Evolutionary conservation across 2,329 filamentous ascomycete species (phyloP).

Genomic region (Calonectria hongkongensis): DNA sequence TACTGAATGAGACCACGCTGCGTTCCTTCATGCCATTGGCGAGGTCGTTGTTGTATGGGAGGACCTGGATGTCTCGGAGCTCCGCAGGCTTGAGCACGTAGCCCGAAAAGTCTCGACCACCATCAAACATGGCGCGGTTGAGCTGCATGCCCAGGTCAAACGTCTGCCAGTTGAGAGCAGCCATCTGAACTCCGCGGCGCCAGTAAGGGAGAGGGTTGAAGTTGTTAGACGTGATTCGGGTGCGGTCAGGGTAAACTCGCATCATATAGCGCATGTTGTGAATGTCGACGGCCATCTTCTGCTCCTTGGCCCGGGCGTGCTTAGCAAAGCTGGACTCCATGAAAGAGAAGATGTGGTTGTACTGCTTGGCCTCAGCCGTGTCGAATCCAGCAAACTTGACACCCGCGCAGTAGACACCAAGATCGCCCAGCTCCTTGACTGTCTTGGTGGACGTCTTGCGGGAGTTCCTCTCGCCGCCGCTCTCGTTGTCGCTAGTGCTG

Average conservation of each 20-base stretch:
- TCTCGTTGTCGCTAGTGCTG: slow-evolving; percentile 88
- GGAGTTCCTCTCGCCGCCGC: slow-evolving; percentile 74
- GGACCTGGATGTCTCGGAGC: slow-evolving; percentile 82
- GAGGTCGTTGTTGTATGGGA: slow-evolving; percentile 69
- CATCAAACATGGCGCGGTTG: slow-evolving; percentile 98
- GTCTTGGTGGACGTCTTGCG: slow-evolving; percentile 89
- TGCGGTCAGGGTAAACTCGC: slow-evolving; percentile 92
- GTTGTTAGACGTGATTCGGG: slow-evolving; percentile 90
- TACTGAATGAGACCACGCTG: slow-evolving; percentile 88
- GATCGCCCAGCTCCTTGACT: slow-evolving; percentile 85
- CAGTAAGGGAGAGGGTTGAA: slow-evolving; percentile 96
- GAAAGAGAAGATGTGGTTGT: slow-evolving; percentile 97
- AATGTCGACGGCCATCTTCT: slow-evolving; percentile 86
- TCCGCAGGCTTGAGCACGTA: slow-evolving; percentile 96
- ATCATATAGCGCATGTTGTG: slow-evolving; percentile 96
- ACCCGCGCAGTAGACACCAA: slow-evolving; percentile 85
- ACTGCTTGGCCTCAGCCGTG: slow-evolving; percentile 85
- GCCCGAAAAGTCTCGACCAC: slow-evolving; percentile 88
- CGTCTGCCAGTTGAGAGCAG: slow-evolving; percentile 98
- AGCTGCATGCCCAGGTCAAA: slow-evolving; percentile 97
- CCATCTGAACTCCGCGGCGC: slow-evolving; percentile 98
- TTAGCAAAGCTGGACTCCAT: slow-evolving; percentile 91
- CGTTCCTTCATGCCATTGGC: slow-evolving; percentile 82
- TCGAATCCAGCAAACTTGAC: slow-evolving; percentile 91
- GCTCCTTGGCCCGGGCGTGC: slow-evolving; percentile 83